phyloP scores from a whole-genome alignment of 164 flowering plant species.

The Sedum album region DNA sequence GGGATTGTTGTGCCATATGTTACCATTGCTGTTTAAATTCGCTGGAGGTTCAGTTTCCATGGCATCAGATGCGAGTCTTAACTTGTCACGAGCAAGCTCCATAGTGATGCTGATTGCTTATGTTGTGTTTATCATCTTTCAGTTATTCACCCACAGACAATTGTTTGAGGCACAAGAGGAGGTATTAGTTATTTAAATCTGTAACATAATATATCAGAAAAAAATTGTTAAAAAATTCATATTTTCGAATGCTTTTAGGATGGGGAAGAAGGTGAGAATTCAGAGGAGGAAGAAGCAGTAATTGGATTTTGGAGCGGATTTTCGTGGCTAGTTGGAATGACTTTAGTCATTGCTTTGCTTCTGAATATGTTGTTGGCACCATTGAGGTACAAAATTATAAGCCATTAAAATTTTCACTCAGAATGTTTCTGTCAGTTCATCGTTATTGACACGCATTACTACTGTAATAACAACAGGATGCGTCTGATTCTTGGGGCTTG shows the following conservation, averaged over 20 bases:
- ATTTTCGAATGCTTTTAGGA: conserved; percentile 18
- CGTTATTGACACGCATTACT: background rate
- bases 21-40: conserved; percentile 58
- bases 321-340: conserved; percentile 67
- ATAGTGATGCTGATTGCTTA: conserved; percentile 79
- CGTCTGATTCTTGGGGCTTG: conserved; percentile 78
- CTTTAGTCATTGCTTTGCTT: conserved; percentile 62
- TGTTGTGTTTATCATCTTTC: conserved; percentile 61
- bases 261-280: conserved; percentile 20
- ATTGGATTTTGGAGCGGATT: conserved; percentile 72
- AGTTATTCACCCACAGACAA: conserved; percentile 67
- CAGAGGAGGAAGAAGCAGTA: conserved; percentile 34
- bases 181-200: background rate
- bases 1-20: conserved; percentile 57
- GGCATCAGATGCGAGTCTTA: conserved; percentile 27
- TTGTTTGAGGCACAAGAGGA: conserved; percentile 56
- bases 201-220: no score
- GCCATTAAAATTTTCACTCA: background rate
- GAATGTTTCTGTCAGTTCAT: background rate
- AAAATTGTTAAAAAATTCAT: no score
- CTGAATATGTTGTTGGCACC: conserved; percentile 75
- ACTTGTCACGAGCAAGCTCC: conserved; percentile 64
- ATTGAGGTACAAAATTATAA: conserved; percentile 49
- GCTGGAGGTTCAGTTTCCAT: conserved; percentile 13
- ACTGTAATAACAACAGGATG: conserved; percentile 31